Conservation (phyloP, 768 basidiomycete genomes). For the Boletus fagicola region DNA sequence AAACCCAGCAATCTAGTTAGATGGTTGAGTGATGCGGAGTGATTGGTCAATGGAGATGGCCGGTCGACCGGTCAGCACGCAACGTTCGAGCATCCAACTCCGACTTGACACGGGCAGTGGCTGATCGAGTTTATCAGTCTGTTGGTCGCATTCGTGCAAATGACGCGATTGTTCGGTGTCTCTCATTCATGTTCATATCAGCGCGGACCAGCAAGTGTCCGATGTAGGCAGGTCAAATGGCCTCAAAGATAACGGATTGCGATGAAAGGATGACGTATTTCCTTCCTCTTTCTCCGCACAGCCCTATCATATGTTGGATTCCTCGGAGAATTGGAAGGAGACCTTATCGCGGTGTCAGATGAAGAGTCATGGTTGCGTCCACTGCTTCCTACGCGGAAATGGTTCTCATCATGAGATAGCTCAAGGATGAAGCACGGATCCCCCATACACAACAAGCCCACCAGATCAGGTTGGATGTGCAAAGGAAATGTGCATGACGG, state of each 20-base stretch:
- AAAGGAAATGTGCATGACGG: not conserved
- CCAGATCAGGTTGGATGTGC: not conserved
- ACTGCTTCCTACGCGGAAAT: slow-evolving; percentile 2
- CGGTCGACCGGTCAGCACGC: not conserved
- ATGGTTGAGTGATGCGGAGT: slow-evolving; percentile 3
- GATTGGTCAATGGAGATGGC: slow-evolving; percentile 5
- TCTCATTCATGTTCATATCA: slow-evolving; percentile 15
- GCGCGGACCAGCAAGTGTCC: not conserved
- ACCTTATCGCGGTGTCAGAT: slow-evolving; percentile 18
- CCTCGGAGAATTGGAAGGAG: slow-evolving; percentile 20
- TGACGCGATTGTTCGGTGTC: slow-evolving; percentile 16
- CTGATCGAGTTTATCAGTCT: slow-evolving; percentile 8
- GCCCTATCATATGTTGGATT: not conserved
- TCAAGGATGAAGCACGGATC: not conserved
- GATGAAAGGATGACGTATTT: slow-evolving; percentile 5
- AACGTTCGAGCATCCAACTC: slow-evolving; percentile 6
- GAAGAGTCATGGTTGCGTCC: not conserved
- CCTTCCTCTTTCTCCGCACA: slow-evolving; percentile 2
- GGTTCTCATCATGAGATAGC: not conserved
- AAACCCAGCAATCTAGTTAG: slow-evolving; percentile 2
- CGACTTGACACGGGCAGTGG: slow-evolving; percentile 15
- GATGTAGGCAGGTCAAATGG: not conserved
- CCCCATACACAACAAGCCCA: not conserved
- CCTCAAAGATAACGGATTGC: slow-evolving; percentile 10
- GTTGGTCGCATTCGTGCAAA: not conserved